Conservation (phyloP, 2,329 filamentous ascomycete genomes). For the Neospermospora avenae region DNA sequence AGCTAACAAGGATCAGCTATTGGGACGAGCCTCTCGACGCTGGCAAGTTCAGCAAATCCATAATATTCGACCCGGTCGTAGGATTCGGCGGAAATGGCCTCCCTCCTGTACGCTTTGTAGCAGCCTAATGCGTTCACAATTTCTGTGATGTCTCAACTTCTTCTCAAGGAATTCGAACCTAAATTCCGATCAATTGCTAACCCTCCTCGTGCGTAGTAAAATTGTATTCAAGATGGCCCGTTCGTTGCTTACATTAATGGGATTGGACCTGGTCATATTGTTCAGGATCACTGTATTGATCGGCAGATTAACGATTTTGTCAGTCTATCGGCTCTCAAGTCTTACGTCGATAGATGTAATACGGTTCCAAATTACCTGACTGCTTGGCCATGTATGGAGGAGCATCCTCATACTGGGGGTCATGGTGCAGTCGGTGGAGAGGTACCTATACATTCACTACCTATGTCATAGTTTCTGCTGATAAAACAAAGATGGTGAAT, state of each 20-base stretch:
- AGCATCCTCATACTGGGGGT: neutral
- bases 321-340: neutral
- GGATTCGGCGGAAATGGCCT: neutral
- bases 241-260: too few relatives aligned
- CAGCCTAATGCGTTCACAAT: too few relatives aligned
- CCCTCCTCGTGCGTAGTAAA: too few relatives aligned
- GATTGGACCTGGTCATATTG: too few relatives aligned
- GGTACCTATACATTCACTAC: neutral
- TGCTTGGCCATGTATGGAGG: neutral
- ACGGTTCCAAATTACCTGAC: neutral
- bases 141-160: too few relatives aligned
- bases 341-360: neutral
- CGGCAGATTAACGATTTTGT: neutral
- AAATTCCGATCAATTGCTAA: too few relatives aligned
- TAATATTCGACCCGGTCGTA: conserved; percentile 9
- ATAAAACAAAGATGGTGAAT: neutral
- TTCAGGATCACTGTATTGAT: too few relatives aligned
- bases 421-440: neutral
- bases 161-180: too few relatives aligned
- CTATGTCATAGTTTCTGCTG: neutral
- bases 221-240: too few relatives aligned
- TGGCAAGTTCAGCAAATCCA: conserved; percentile 14
- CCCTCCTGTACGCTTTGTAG: too few relatives aligned
- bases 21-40: conserved; percentile 18
- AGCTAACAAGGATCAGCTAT: too few relatives aligned